Percentiles rank a stretch among this genome's conserved stretches.
Conservation (phyloP, 139 green algal species). For the Ostreobium quekettii region DNA sequence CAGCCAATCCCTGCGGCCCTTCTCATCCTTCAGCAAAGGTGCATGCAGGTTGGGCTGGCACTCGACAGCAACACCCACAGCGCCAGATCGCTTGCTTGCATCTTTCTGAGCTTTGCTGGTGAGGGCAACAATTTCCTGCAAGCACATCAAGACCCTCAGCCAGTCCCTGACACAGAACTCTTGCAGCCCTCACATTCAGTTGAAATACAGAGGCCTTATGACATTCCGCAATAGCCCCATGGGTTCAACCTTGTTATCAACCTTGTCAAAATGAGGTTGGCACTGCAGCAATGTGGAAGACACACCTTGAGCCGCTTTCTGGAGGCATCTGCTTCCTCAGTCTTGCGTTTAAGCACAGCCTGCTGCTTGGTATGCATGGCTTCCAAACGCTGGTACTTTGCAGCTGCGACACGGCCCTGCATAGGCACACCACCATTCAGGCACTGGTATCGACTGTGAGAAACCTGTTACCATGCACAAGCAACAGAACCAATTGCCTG, state of each 20-base stretch:
- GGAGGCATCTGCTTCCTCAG: constrained; percentile 73
- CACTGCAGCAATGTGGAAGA: no score
- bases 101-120: not conserved
- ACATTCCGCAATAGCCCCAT: no score
- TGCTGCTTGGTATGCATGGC: constrained; percentile 59
- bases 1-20: constrained; percentile 57
- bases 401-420: constrained; percentile 35
- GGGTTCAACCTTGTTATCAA: constrained; percentile 15
- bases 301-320: constrained; percentile 51
- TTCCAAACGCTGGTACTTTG: constrained; percentile 56
- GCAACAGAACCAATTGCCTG: no score
- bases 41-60: constrained; percentile 19
- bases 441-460: no score
- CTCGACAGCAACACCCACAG: not conserved
- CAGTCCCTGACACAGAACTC: not conserved
- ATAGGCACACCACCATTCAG: not conserved
- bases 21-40: constrained; percentile 59
- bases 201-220: no score
- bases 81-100: not conserved
- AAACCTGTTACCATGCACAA: no score
- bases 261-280: constrained; percentile 12
- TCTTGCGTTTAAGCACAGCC: constrained; percentile 85
- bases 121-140: not conserved
- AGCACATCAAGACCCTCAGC: not conserved
- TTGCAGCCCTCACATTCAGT: not conserved